Conservation (phyloP, 495 filamentous ascomycete species). For the Penicillium longicatenatum region DNA sequence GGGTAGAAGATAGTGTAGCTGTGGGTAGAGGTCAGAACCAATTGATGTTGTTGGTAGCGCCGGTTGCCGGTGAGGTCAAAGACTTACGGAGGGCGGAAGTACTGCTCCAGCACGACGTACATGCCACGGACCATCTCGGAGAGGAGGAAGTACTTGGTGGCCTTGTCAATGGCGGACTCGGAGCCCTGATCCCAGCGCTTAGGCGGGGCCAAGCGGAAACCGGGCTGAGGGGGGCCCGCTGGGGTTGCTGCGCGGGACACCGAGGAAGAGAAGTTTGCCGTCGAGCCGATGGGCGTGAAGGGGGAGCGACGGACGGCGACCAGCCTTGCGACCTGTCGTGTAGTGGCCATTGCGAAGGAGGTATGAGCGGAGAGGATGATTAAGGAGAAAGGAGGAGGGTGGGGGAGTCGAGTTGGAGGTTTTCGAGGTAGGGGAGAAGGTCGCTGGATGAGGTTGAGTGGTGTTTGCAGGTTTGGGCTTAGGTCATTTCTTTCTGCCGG, state of each 20-base stretch:
- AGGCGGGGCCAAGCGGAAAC: constrained; percentile 70
- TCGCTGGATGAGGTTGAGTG: constrained; percentile 29
- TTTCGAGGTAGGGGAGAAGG: constrained; percentile 18
- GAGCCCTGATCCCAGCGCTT: constrained; percentile 70
- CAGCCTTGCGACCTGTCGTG: constrained; percentile 54
- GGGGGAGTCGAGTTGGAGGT: constrained; percentile 20
- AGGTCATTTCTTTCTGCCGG: constrained; percentile 50
- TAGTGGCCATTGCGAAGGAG: constrained; percentile 50
- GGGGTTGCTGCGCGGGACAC: constrained; percentile 64
- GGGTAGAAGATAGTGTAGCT: constrained; percentile 99
- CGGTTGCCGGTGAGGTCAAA: constrained; percentile 2
- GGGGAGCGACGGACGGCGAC: constrained; percentile 51
- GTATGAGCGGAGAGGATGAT: constrained; percentile 21
- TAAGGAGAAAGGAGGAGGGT: constrained; percentile 21
- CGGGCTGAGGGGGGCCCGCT: constrained; percentile 70
- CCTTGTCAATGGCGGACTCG: constrained; percentile 74
- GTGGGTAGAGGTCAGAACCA: constrained; percentile 1
- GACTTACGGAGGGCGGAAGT: constrained; percentile 94
- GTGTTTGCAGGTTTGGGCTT: constrained; percentile 42
- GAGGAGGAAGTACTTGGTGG: constrained; percentile 90
- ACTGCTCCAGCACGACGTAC: constrained; percentile 98
- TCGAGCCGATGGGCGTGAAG: constrained; percentile 44
- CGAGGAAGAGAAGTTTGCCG: constrained; percentile 67
- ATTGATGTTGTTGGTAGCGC: background rate
- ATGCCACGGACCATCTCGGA: constrained; percentile 95